These are phyloP conservation scores for Phytophthora multivora DNA, from an alignment of 352 stramenopile species.

Conservation along the genomic window DNA sequence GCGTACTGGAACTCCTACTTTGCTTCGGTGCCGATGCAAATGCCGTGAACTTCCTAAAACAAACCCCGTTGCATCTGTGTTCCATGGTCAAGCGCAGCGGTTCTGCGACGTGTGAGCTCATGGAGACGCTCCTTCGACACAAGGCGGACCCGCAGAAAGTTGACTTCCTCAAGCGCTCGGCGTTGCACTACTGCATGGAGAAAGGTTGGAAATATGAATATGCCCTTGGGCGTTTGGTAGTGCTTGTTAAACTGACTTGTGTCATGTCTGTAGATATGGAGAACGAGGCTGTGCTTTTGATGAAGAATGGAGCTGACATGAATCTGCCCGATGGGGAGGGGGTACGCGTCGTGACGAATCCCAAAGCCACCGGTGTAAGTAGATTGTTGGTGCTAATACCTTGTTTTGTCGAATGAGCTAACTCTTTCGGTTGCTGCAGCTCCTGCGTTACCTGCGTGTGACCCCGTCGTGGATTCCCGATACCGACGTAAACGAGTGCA, in stretches of 20 bases:
- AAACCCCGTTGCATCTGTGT: conserved; percentile 76
- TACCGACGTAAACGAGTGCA: conserved; percentile 58
- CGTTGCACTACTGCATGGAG: conserved; percentile 77
- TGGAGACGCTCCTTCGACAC: conserved; percentile 68
- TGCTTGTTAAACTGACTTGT: not conserved
- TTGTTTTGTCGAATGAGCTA: not conserved
- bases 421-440: conserved; percentile 25
- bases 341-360: conserved; percentile 55
- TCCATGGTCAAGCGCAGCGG: conserved; percentile 67
- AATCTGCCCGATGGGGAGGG: conserved; percentile 69
- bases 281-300: conserved; percentile 59
- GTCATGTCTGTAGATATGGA: conserved; percentile 50
- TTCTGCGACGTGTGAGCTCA: conserved; percentile 46
- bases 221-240: not conserved
- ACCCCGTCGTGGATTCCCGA: conserved; percentile 74
- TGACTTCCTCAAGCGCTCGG: conserved; percentile 77
- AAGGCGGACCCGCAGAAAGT: conserved; percentile 54
- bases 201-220: conserved; percentile 46
- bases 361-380: conserved; percentile 62
- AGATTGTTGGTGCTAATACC: not conserved
- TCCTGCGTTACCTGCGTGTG: conserved; percentile 58
- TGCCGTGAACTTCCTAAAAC: conserved; percentile 68
- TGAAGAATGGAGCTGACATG: conserved; percentile 72
- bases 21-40: conserved; percentile 73
- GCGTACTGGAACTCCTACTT: conserved; percentile 70